Conservation (phyloP, 345 rosid genomes). For the Hibiscus tridactylites region DNA sequence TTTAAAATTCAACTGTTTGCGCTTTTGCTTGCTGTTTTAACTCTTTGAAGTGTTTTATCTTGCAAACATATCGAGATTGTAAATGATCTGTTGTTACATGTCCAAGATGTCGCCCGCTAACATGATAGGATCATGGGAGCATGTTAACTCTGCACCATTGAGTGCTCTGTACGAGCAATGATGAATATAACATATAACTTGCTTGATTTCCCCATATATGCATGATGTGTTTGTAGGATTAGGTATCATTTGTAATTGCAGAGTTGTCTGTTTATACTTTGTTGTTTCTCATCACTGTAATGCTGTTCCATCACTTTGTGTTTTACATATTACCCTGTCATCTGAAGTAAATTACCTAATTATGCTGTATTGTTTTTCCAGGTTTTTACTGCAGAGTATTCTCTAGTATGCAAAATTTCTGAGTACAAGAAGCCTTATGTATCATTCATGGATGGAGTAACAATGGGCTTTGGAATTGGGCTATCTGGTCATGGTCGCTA, state of each 20-base stretch:
- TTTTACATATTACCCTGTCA: not conserved
- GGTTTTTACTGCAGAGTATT: conserved; percentile 85
- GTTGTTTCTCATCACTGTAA: conserved; percentile 1
- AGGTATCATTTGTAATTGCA: not conserved
- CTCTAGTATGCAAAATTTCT: conserved; percentile 79
- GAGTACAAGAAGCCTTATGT: conserved; percentile 82
- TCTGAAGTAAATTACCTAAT: conserved; percentile 5
- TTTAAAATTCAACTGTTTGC: not conserved
- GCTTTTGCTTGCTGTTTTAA: not conserved
- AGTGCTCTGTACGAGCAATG: not conserved
- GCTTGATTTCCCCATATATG: not conserved
- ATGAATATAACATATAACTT: not conserved
- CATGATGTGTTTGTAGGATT: not conserved
- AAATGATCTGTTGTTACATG: not conserved
- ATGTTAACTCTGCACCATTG: not conserved
- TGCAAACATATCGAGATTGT: not conserved
- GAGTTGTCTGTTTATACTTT: not conserved
- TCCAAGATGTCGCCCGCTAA: not conserved
- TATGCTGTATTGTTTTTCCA: conserved; percentile 19
- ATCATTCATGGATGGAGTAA: conserved; percentile 87
- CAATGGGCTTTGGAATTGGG: conserved; percentile 96
- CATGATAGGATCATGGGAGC: not conserved
- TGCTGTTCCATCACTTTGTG: not conserved
- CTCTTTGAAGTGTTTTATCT: conserved; percentile 1
- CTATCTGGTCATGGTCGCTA: conserved; percentile 91